Evolutionary conservation across 371 early-diverging fungal species (phyloP).

Genomic region (Dentiscutata heterogama): DNA sequence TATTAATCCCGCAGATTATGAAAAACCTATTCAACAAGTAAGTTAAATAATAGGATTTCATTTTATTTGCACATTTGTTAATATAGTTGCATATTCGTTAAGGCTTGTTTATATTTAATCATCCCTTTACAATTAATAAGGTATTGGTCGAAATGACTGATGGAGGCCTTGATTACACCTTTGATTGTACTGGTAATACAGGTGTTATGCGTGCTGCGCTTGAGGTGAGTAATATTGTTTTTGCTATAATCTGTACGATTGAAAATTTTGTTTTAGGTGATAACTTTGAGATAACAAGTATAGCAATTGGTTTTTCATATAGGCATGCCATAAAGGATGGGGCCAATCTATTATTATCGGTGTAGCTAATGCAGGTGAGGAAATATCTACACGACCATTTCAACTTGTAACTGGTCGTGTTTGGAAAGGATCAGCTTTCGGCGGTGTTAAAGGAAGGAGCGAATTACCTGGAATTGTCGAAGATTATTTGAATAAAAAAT

Average conservation of each 20-base stretch:
- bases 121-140: background rate
- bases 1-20: conserved; percentile 88
- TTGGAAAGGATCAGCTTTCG: conserved; percentile 97
- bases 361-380: conserved; percentile 94
- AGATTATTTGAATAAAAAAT: conserved; percentile 81
- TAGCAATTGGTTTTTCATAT: conserved; percentile 9
- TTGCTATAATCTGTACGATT: background rate
- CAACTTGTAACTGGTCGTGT: conserved; percentile 90
- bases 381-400: conserved; percentile 94
- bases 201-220: conserved; percentile 95
- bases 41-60: background rate
- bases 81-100: no score
- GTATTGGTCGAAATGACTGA: conserved; percentile 88
- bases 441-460: conserved; percentile 95
- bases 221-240: conserved; percentile 61
- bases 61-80: background rate
- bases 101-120: background rate
- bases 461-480: conserved; percentile 92
- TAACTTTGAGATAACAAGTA: no score
- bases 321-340: conserved; percentile 92
- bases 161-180: conserved; percentile 96
- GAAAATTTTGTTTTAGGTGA: no score
- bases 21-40: conserved; percentile 85
- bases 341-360: conserved; percentile 90
- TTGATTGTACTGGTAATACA: conserved; percentile 94